Conservation (phyloP, 192 early-diverging fungal genomes). For the Ambispora gerdemannii region DNA sequence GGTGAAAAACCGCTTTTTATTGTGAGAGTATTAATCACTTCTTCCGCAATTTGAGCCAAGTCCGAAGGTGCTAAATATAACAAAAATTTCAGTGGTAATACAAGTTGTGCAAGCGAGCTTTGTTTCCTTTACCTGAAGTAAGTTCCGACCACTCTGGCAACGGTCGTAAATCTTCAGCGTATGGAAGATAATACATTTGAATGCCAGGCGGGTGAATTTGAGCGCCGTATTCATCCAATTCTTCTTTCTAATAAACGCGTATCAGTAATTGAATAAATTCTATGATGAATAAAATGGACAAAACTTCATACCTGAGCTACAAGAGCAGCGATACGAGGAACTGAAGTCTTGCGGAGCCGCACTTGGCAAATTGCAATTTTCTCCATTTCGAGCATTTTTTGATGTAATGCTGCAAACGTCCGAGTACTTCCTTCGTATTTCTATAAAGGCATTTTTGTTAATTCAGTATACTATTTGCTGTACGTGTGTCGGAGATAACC, state of each 20-base stretch:
- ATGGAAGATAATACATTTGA: conserved; percentile 65
- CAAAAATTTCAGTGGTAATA: neutral
- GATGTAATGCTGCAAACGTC: conserved; percentile 65
- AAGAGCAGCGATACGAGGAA: conserved; percentile 62
- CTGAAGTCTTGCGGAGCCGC: conserved; percentile 48
- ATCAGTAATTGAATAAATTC: neutral
- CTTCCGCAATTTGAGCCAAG: conserved; percentile 36
- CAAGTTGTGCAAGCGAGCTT: neutral
- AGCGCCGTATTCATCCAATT: conserved; percentile 43
- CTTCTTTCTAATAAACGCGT: too few relatives aligned
- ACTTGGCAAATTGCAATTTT: conserved; percentile 66
- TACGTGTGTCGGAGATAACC: too few relatives aligned
- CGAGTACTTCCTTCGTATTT: conserved; percentile 65
- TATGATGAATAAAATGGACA: neutral
- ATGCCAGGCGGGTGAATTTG: conserved; percentile 63
- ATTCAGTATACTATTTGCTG: too few relatives aligned
- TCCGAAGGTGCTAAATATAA: conserved; percentile 35
- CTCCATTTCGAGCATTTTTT: conserved; percentile 50
- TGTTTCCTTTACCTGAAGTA: conserved; percentile 24
- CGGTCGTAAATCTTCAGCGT: conserved; percentile 69
- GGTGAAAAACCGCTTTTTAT: conserved; percentile 44
- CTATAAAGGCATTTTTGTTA: conserved; percentile 36
- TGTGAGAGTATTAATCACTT: conserved; percentile 36
- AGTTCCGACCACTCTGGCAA: conserved; percentile 34
- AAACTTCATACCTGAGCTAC: conserved; percentile 58